phyloP scores from a whole-genome alignment of 306 rosid genomes.

The Lathyrus tuberosus region DNA sequence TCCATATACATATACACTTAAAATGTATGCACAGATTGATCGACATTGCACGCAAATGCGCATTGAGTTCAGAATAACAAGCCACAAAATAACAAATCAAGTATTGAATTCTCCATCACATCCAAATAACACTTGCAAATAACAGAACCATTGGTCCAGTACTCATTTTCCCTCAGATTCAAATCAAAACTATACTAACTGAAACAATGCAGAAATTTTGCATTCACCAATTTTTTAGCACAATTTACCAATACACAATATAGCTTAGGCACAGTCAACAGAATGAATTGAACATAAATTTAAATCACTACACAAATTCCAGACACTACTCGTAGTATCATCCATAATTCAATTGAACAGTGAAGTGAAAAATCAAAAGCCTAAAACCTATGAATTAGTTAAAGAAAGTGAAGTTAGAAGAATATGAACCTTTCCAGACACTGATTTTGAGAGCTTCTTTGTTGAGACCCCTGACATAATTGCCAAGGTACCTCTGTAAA shows the following conservation, averaged over 20 bases:
- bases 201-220: conserved; percentile 14
- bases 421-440: conserved; percentile 82
- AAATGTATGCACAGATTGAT: conserved; percentile 17
- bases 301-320: not conserved
- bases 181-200: conserved; percentile 15
- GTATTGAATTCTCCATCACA: conserved; percentile 15
- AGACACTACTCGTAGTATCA: conserved; percentile 18
- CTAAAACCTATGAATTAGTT: not conserved
- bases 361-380: conserved; percentile 20
- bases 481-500: conserved; percentile 96
- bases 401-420: not conserved
- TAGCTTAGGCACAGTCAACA: conserved; percentile 22
- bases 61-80: conserved; percentile 12
- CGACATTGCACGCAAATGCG: conserved; percentile 1
- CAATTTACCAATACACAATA: not conserved
- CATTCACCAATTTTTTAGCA: conserved; percentile 19
- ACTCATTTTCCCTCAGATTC: conserved; percentile 8
- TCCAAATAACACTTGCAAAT: conserved; percentile 10
- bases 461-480: conserved; percentile 87
- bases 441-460: conserved; percentile 99
- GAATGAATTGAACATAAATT: conserved; percentile 19
- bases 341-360: conserved; percentile 38
- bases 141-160: conserved; percentile 1
- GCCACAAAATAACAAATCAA: conserved; percentile 15
- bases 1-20: not conserved